Conservation (phyloP, 1,139 yeast genomes). For the Geotrichum siamense region DNA sequence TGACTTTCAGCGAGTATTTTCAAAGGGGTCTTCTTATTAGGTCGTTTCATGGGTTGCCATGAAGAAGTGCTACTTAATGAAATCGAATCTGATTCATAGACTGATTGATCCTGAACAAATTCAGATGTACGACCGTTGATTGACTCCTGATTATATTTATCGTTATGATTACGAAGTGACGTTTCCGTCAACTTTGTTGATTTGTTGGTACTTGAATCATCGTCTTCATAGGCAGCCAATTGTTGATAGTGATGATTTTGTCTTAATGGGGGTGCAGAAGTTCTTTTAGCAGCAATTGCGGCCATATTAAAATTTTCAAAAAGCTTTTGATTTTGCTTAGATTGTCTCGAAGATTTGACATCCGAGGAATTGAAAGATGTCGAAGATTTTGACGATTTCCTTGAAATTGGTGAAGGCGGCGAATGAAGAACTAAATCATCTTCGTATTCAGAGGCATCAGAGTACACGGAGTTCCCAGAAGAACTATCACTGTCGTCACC, state of each 20-base stretch:
- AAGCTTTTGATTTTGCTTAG: not conserved
- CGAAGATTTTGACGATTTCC: not conserved
- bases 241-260: not conserved
- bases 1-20: not conserved
- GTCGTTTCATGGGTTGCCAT: not conserved
- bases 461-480: constrained; percentile 13
- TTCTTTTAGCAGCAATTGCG: not conserved
- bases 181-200: constrained; percentile 5
- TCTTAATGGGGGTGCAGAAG: not conserved
- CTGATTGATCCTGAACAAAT: not conserved
- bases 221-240: not conserved
- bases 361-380: constrained; percentile 1
- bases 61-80: constrained; percentile 3
- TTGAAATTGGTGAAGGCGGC: not conserved
- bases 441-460: constrained; percentile 13
- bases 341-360: not conserved
- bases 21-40: not conserved
- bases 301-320: not conserved
- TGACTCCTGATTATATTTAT: not conserved
- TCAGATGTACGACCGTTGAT: constrained; percentile 2
- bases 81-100: constrained; percentile 1
- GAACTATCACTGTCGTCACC: constrained; percentile 5
- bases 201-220: not conserved
- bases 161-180: constrained; percentile 2
- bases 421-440: not conserved